Evolutionary conservation across 805 yeast species (phyloP).

Genomic region (Saturnispora bothae): DNA sequence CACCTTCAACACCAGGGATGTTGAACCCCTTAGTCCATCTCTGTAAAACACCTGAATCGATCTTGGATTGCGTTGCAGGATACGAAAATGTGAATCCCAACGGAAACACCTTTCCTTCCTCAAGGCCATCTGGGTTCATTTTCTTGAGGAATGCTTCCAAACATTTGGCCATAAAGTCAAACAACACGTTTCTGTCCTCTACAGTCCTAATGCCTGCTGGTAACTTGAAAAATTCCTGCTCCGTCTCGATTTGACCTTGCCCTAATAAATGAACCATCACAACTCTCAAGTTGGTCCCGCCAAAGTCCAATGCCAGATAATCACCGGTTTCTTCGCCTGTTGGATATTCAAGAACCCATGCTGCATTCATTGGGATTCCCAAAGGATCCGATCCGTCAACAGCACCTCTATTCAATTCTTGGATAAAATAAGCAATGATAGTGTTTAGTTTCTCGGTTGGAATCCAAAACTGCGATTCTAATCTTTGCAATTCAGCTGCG

Average conservation of each 20-base stretch:
- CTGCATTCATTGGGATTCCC: slow-evolving; percentile 52
- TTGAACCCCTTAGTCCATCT: slow-evolving; percentile 99
- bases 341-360: slow-evolving; percentile 52
- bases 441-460: slow-evolving; percentile 31
- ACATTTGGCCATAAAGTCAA: slow-evolving; percentile 82
- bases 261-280: slow-evolving; percentile 51
- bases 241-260: slow-evolving; percentile 71
- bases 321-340: slow-evolving; percentile 50
- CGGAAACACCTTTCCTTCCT: slow-evolving; percentile 45
- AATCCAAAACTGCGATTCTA: slow-evolving; percentile 34
- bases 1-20: slow-evolving; percentile 89
- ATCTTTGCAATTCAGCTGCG: slow-evolving; percentile 24
- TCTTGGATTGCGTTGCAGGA: slow-evolving; percentile 76
- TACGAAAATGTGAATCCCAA: slow-evolving; percentile 95
- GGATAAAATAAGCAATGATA: slow-evolving; percentile 39
- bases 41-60: slow-evolving; percentile 81
- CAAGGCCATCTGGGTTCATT: slow-evolving; percentile 60
- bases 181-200: slow-evolving; percentile 58
- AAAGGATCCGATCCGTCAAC: slow-evolving; percentile 34
- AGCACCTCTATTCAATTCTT: slow-evolving; percentile 44
- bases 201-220: slow-evolving; percentile 78
- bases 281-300: slow-evolving; percentile 53
- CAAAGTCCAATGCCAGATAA: slow-evolving; percentile 49
- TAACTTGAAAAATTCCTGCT: slow-evolving; percentile 79
- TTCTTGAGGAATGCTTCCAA: slow-evolving; percentile 61